Conservation (phyloP, 495 filamentous ascomycete genomes). For the Hypoxylon cercidicola region DNA sequence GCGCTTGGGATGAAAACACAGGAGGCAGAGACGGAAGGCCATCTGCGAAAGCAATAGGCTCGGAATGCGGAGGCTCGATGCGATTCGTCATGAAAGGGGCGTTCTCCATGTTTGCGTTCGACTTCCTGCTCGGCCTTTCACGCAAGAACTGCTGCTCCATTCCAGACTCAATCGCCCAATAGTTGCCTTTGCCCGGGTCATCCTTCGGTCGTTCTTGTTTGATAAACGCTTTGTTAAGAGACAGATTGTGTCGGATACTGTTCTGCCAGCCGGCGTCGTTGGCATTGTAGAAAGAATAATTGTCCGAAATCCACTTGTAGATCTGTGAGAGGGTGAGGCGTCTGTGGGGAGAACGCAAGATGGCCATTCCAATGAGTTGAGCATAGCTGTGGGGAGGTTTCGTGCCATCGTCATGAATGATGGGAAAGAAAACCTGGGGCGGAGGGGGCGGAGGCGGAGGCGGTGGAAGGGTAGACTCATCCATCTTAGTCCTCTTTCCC, state of each 20-base stretch:
- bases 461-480: constrained; percentile 64
- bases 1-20: constrained; percentile 39
- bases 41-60: constrained; percentile 42
- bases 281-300: constrained; percentile 84
- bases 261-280: constrained; percentile 96
- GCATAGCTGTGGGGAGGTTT: constrained; percentile 96
- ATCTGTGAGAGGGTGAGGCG: constrained; percentile 94
- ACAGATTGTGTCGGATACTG: constrained; percentile 98
- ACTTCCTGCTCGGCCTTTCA: constrained; percentile 73
- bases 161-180: constrained; percentile 92
- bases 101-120: constrained; percentile 53
- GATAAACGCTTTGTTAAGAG: constrained; percentile 94
- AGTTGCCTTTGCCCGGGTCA: constrained; percentile 98
- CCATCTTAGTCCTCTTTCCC: constrained; percentile 69
- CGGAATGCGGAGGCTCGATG: constrained; percentile 51
- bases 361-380: constrained; percentile 96
- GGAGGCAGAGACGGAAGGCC: constrained; percentile 49
- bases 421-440: constrained; percentile 78
- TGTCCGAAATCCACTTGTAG: constrained; percentile 99
- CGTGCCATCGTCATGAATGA: constrained; percentile 82
- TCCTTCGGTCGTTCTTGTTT: constrained; percentile 97
- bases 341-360: constrained; percentile 84
- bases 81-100: constrained; percentile 59
- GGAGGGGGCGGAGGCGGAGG: no score
- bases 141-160: constrained; percentile 89